phyloP scores from a whole-genome alignment of 257 asterid species.

The Fraxinus cuspidata region DNA sequence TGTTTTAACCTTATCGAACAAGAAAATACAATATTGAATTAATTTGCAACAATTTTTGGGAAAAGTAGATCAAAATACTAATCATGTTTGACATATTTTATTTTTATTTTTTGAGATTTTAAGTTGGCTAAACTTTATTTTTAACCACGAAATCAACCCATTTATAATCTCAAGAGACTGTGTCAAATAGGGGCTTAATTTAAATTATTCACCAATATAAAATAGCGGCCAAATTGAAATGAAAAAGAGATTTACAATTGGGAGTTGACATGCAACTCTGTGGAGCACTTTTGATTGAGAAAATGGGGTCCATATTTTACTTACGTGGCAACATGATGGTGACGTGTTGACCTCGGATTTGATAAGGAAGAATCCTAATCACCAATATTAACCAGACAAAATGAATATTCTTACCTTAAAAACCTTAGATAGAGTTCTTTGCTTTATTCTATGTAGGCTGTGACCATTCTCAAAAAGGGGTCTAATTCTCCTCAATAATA shows the following conservation, averaged over 20 bases:
- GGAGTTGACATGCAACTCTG: background rate
- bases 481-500: constrained; percentile 49
- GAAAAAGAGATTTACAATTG: background rate
- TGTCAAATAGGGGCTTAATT: no score
- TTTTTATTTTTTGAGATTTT: no score
- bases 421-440: constrained; percentile 41
- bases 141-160: no score
- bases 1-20: no score
- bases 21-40: no score
- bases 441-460: constrained; percentile 41
- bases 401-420: constrained; percentile 41
- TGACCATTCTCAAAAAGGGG: constrained; percentile 43
- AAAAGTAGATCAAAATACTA: no score
- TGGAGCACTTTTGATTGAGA: background rate
- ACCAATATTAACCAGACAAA: constrained; percentile 37
- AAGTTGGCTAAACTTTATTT: no score
- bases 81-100: no score
- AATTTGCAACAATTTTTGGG: no score
- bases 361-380: constrained; percentile 52
- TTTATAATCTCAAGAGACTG: no score
- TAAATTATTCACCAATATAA: no score
- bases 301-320: constrained; percentile 4
- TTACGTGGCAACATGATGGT: constrained; percentile 30
- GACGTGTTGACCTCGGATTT: constrained; percentile 40
- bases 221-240: background rate